Evolutionary conservation across 202 grass and related monocot genomes (phyloP).

Genomic region (Setaria viridis): DNA sequence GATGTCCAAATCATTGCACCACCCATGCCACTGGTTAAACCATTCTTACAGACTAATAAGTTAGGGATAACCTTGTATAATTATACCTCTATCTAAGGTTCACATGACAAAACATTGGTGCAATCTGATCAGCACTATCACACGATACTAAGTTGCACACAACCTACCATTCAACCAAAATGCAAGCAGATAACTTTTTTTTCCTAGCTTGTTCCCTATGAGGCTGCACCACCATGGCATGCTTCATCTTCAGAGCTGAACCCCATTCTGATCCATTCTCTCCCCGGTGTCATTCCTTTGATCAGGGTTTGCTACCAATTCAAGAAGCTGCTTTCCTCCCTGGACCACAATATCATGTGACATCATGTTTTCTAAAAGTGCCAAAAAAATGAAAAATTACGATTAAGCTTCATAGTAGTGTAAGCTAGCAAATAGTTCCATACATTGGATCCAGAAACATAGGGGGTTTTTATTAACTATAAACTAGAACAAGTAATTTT

Average conservation of each 20-base stretch:
- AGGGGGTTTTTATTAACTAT: not conserved
- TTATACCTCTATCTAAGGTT: not conserved
- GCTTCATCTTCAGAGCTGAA: not conserved
- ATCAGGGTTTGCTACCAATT: conserved; percentile 12
- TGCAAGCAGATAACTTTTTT: not conserved
- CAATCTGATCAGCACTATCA: not conserved
- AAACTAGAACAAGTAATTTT: not conserved
- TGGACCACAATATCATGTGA: conserved; percentile 15
- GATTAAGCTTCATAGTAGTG: not conserved
- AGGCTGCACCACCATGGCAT: not conserved
- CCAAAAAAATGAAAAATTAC: not conserved
- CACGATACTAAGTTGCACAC: not conserved
- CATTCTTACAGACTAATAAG: conserved; percentile 3
- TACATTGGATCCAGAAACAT: not conserved
- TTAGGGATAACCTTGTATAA: conserved; percentile 2
- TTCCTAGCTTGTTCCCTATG: not conserved
- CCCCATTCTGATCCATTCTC: not conserved
- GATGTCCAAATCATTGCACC: conserved; percentile 5
- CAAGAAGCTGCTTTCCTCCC: conserved; percentile 1
- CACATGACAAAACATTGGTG: conserved; percentile 6
- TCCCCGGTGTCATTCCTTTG: not conserved
- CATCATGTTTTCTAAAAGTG: not conserved
- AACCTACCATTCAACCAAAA: conserved; percentile 2
- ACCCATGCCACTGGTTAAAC: not conserved
- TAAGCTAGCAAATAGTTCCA: not conserved